Evolutionary conservation across 768 basidiomycete species (phyloP).

Genomic region (Tricholoma sp.): DNA sequence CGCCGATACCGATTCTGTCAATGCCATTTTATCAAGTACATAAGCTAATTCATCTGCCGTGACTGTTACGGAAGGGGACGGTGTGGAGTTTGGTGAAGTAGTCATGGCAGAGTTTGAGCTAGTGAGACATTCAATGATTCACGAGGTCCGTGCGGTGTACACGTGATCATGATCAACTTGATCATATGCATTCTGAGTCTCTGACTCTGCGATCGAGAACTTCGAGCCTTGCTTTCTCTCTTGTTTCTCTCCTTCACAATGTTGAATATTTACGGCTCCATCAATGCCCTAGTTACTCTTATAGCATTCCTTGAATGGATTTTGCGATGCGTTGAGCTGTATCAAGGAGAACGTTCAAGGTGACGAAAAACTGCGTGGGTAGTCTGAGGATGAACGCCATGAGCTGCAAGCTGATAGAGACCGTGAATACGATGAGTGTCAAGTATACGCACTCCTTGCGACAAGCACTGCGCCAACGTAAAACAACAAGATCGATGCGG

Average conservation of each 20-base stretch:
- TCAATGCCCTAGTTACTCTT: not conserved
- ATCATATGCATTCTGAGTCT: not conserved
- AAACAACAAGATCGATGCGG: too few relatives aligned
- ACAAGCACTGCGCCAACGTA: too few relatives aligned
- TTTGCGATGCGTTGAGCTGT: too few relatives aligned
- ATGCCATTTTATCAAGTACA: conserved; percentile 9
- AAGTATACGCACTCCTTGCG: too few relatives aligned
- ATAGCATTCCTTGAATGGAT: too few relatives aligned
- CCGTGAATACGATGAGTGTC: too few relatives aligned
- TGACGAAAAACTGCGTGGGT: too few relatives aligned
- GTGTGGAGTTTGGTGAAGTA: conserved; percentile 8
- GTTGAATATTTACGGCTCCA: not conserved
- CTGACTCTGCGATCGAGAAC: not conserved
- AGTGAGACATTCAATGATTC: not conserved
- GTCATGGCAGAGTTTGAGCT: conserved; percentile 8
- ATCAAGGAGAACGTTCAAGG: too few relatives aligned
- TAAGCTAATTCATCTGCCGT: conserved; percentile 10
- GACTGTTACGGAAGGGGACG: conserved; percentile 7
- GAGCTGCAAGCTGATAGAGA: too few relatives aligned
- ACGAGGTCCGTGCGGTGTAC: not conserved
- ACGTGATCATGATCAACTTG: too few relatives aligned
- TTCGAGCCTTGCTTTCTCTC: not conserved
- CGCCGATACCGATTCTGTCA: conserved; percentile 1
- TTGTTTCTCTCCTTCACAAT: not conserved
- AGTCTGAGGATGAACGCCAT: too few relatives aligned